These are phyloP conservation scores for Xylaria bambusicola DNA, from an alignment of 495 filamentous ascomycete genomes.

Conservation along the genomic window DNA sequence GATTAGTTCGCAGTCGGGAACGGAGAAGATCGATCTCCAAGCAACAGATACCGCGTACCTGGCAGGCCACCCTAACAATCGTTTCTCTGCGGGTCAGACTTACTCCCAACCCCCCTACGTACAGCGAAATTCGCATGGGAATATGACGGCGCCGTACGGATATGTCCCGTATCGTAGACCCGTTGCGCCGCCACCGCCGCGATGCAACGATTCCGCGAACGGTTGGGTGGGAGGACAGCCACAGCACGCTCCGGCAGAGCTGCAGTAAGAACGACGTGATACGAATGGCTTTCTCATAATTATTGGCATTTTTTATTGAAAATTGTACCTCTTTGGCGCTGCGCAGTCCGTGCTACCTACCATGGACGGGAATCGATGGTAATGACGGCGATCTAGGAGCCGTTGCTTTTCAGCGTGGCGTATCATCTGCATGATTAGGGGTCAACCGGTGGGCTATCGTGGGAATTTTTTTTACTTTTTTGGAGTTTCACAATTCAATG, in stretches of 20 bases:
- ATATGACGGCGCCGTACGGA: neutral
- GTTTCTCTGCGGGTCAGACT: neutral
- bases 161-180: conserved; percentile 8
- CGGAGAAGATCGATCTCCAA: neutral
- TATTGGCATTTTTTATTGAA: too few relatives aligned
- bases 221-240: neutral
- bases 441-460: neutral
- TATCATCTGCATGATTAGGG: conserved; percentile 5
- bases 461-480: neutral
- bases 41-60: neutral
- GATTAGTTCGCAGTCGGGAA: neutral
- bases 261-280: conserved; percentile 1
- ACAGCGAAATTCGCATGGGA: neutral
- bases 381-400: neutral
- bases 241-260: conserved; percentile 6
- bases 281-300: neutral
- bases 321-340: too few relatives aligned
- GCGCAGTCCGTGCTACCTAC: too few relatives aligned
- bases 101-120: neutral
- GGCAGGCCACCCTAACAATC: neutral
- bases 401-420: conserved; percentile 10
- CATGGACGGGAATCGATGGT: neutral
- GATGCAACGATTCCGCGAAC: neutral
- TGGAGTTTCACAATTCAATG: neutral
- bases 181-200: neutral